Evolutionary conservation across 2,329 filamentous ascomycete genomes (phyloP), one percentile per base, ranked within the genome.

Genomic region (Amauroascus niger): DNA sequence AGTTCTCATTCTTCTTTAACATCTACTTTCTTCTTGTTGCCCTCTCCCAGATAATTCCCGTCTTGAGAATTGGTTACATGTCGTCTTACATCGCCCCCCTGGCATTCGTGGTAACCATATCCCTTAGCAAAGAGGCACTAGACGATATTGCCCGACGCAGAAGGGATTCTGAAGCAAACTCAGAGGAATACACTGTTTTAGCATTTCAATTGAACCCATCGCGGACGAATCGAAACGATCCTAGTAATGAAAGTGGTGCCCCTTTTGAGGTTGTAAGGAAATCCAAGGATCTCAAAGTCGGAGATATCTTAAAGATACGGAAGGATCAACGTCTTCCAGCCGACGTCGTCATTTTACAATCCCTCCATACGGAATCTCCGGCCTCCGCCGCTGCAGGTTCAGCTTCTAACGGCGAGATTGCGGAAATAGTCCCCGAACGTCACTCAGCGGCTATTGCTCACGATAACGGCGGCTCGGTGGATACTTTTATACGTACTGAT

Each of bases 1-100:
- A 98, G 67, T 98, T 98, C 68, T 96, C 91, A 56, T 98, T 97
- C 75, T 98, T 98, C 73, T 95, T 98, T 78, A 98, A 98, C 78
- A 88, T 97, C 76, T 98, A 98, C 69, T 98, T 98, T 69, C 76
- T 98, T 53, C 82, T 97, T 24, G 93, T 98, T 48, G 94, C 93
- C 6, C 72, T 97, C 48, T 97, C 91, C 35, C 93, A 98, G 71
- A 84, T 88, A 41, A 90, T 98, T 64, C 90, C 89, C 3, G 80
- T 87, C 20, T 73, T 98, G 52, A 82, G 89, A 52, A 96, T 98
- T 60, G 93, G 93, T 53, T 97, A 96, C 68, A 79, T 98, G 57
- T 87, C 87, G 28, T 97, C 93, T 1, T 98, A 98, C 64, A 83
- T 97, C 67, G 90, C 87, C 18, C 93, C 93, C 1, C 72, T 98